Conservation (phyloP, 2,329 filamentous ascomycete genomes). For the Fusarium longipes region DNA sequence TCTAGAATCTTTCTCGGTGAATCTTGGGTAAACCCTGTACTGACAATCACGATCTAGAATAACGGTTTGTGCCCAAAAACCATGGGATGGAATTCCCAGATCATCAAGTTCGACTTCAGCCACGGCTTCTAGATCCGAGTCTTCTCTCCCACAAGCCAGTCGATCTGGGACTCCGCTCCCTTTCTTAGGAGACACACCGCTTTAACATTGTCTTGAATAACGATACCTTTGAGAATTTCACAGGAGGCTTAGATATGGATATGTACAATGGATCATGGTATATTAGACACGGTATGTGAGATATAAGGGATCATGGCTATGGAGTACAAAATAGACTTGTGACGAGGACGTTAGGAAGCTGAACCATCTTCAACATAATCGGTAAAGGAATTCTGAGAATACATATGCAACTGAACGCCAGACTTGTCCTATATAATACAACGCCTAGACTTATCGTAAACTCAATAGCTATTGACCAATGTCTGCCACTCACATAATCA, state of each 20-base stretch:
- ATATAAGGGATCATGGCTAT: background rate
- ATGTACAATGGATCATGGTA: background rate
- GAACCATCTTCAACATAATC: background rate
- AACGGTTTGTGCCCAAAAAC: conserved; percentile 36
- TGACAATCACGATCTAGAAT: conserved; percentile 24
- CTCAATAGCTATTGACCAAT: no score
- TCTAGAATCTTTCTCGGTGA: background rate
- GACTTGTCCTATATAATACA: background rate
- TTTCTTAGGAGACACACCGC: conserved; percentile 2
- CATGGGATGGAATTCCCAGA: conserved; percentile 13
- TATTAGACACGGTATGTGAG: background rate
- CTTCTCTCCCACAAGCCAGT: conserved; percentile 12
- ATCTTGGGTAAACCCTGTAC: background rate
- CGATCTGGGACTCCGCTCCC: background rate
- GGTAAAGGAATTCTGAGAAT: background rate
- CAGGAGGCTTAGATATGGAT: no score
- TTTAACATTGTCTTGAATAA: background rate
- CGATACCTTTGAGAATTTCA: background rate
- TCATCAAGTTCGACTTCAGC: conserved; percentile 25
- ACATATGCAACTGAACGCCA: background rate
- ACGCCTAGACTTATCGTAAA: background rate
- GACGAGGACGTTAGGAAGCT: background rate
- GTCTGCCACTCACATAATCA: conserved; percentile 24
- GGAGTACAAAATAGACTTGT: background rate
- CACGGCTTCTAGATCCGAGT: conserved; percentile 24